Base-by-base conservation (phyloP, 148 eudicot species). In the Drosera capensis region DNA sequence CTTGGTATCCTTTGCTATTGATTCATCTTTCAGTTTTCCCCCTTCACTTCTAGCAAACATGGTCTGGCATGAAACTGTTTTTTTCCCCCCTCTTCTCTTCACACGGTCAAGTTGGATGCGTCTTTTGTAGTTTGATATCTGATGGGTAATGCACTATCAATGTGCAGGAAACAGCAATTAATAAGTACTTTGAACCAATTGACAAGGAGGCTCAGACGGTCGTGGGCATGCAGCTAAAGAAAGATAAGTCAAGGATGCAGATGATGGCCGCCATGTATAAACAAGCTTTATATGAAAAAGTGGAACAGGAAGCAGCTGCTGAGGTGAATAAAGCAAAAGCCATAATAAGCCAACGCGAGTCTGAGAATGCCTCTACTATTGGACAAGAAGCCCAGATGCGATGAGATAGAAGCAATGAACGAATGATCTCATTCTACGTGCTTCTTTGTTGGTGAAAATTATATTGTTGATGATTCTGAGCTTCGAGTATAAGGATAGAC, bases 181-280 rank as follows among this genome's bases (percentile, higher is more conserved):
- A 80, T 8, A 72, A 90, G 3, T 76, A 81, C 51, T 81, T 90
- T 42, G 78, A 72, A 58, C 94, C 95, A 14, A 57, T 92, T 18
- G 94, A 85, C 76, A 76, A 76, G 59, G 78, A 85, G 20, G 94
- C 82, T 43, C 88, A 71, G 59, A 46, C 64, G 51, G 45, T 92
- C 24, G 75, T 92, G 58, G 60, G 76, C 40, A 61, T 62, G 62
- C 88, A 92, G 79, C 81, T 76, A 52, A 74, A 85, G 40, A 74
- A 77, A 48, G 95, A 81, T 40, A 75, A 78, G 44, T 52, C 64
- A 31, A 66, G 40, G 68, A 70, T 25, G 52, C 70, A 85, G 55
- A 81, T 81, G 95, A 63, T 80, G 75, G 56, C 57, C 45, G 36
- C 71, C 59, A 64, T 78, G 85, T 74, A 83, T 46, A 56, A 60